A percentile compares a stretch with the other conserved stretches of the same genome.
Evolutionary conservation across 2,329 filamentous ascomycete genomes (phyloP).

Genomic region (Endoconidiophora laricicola): DNA sequence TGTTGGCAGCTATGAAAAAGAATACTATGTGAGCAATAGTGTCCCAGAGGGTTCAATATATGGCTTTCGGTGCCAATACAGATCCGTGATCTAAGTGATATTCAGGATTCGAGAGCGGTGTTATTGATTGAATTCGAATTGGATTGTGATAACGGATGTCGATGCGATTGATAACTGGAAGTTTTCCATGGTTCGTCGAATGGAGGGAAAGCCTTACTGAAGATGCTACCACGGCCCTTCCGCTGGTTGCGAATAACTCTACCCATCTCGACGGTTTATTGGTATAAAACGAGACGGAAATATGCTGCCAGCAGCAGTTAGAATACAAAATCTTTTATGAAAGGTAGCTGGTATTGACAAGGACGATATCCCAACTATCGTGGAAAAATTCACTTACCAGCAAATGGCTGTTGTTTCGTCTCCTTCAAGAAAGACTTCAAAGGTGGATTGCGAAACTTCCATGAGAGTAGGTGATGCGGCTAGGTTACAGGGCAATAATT

Average conservation of each 20-base stretch:
- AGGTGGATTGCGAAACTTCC: conserved; percentile 13
- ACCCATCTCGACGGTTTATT: conserved; percentile 27
- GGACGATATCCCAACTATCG: conserved; percentile 4
- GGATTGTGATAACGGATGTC: not conserved
- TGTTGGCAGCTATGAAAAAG: conserved; percentile 47
- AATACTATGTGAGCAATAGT: conserved; percentile 14
- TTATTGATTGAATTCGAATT: too few relatives aligned
- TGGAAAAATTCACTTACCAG: conserved; percentile 10
- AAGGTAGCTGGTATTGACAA: not conserved
- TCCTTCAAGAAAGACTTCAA: conserved; percentile 13
- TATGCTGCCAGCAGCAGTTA: conserved; percentile 14
- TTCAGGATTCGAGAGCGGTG: too few relatives aligned
- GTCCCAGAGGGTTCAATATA: not conserved
- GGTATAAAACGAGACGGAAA: conserved; percentile 13
- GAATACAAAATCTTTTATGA: conserved; percentile 8
- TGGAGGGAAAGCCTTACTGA: conserved; percentile 27
- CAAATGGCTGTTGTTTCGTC: conserved; percentile 14
- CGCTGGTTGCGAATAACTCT: conserved; percentile 50
- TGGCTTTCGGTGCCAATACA: too few relatives aligned
- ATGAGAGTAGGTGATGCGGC: conserved; percentile 13
- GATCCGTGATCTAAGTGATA: too few relatives aligned
- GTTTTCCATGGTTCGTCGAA: conserved; percentile 18
- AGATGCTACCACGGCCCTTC: conserved; percentile 42
- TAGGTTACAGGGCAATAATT: conserved; percentile 13
- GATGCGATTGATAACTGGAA: conserved; percentile 14